Base-by-base conservation (phyloP, 108 stramenopile species). In the Fistulifera pelliculosa region DNA sequence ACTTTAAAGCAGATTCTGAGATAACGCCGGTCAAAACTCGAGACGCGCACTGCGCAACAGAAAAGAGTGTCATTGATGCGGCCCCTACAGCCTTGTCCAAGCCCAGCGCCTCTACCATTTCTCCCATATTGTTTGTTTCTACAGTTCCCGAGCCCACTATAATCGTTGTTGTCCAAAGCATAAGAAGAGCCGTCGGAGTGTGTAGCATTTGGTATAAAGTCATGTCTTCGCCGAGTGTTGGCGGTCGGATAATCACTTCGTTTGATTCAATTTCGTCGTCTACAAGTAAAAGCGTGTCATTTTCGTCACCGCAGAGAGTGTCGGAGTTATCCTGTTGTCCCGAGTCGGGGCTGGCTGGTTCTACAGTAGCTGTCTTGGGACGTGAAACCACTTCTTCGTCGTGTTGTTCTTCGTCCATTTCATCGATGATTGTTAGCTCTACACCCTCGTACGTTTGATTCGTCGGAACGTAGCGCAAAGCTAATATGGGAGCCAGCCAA, bases 71-170 rank as follows among this genome's bases (percentile, higher is more conserved):
- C 38, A 87, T 62, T 40, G 69, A 75, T 2, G 89, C 83, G 0
- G 85, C 68, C 18, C 80, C 70, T 15, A 79, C 66, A 21, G 54
- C 60, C 11, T 73, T 35, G 14, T 60, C 55, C 47, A 87, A 87
- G 13, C 80, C 78, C 47, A 87, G 54, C 4, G 85, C 66, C 39
- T 91, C 82, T 0, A 82, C 83, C 89, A 91, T 91, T 62, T 91
- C 80, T 12, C 80, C 83, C 39, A 91, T 72, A 47, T 91, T 91
- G 55, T 83, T 86, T 6, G 83, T 91, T 66, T 85, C 82, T 2
- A 91, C 74, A 16, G 80, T 91, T 1, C 89, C 89, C 35, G 74
- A 80, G 17, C 89, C 89, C 16, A 76, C 77, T 1, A 91, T 61
- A 56, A 91, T 78, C 11, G 80, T 66, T 23, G 65, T 68, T 1